Base-by-base conservation (phyloP, 352 stramenopile genomes). In the Globisporangium camurandrum region DNA sequence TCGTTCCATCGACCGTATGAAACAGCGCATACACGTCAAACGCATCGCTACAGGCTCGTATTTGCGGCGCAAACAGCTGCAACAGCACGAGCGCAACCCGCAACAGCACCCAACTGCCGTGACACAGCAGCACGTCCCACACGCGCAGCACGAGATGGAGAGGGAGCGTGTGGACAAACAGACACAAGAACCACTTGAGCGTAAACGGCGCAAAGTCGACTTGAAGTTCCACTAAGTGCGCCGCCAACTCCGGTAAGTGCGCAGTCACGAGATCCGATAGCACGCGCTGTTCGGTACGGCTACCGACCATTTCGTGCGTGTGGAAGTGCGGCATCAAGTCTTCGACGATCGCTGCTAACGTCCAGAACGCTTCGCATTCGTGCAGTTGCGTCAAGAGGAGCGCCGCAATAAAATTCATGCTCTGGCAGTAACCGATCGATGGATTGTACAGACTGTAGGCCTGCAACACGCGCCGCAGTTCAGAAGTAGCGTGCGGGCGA, bases 161-260 rank as follows among this genome's bases (percentile, higher is more conserved):
- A 16, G 84, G 83, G 17, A 97, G 59, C 23, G 86, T 93, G 57
- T 96, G 96, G n/a, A 97, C 63, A 64, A 96, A 97, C 3, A 95
- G 56, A 61, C 88, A 97, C 0, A 97, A 57, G 39, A 96, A 97
- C 88, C 88, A 97, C 58, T 96, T 95, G 50, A 95, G 79, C 34
- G 88, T 95, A 38, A 97, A 87, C 20, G 85, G 84, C 46, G 92
- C 79, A 49, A 96, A 73, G 48, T 95, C 80, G 6, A 95, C 80
- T 36, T 84, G 67, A 4, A 95, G 65, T 3, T 34, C 30, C 20
- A 88, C 67, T 38, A 96, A 65, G 53, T 94, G 84, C 27, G 62
- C 64, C 27, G 72, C 66, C 37, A 97, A 42, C 17, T 68, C 48
- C 10, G 87, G 87, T 17, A 97, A 69, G 58, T 95, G 93, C 50